phyloP scores from a whole-genome alignment of 371 early-diverging fungal genomes.

The Mortierella sp. region DNA sequence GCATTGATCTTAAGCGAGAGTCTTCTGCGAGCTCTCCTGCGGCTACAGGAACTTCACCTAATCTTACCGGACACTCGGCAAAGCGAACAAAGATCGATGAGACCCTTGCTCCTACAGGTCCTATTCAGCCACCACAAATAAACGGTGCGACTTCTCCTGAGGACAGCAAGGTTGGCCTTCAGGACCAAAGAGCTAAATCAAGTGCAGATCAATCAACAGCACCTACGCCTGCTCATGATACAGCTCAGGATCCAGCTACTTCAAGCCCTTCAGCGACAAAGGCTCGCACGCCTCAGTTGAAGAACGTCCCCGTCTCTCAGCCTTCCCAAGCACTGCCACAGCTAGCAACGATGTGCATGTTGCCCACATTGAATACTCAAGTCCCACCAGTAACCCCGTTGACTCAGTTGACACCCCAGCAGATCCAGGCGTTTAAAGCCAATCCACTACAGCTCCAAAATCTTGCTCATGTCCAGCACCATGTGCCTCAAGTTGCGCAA shows the following conservation, averaged over 20 bases:
- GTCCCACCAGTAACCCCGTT: constrained; percentile 5
- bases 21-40: constrained; percentile 44
- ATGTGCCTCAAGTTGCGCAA: constrained; percentile 1
- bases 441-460: constrained; percentile 22
- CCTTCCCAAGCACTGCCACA: constrained; percentile 2
- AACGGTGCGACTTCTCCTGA: no score
- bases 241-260: neutral
- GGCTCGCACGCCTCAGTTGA: constrained; percentile 8
- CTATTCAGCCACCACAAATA: neutral
- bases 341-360: neutral
- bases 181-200: neutral
- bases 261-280: constrained; percentile 11
- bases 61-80: constrained; percentile 22
- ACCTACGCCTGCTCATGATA: no score
- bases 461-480: constrained; percentile 27
- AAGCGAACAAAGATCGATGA: constrained; percentile 43
- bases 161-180: no score
- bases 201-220: neutral
- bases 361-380: neutral
- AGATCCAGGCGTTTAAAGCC: constrained; percentile 25
- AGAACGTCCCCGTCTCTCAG: neutral
- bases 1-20: constrained; percentile 39
- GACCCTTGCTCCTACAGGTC: constrained; percentile 1
- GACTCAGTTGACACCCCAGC: constrained; percentile 29
- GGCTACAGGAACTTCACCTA: constrained; percentile 41